Evolutionary conservation across 257 asterid species (phyloP).

Genomic region (Rauvolfia tetraphylla): DNA sequence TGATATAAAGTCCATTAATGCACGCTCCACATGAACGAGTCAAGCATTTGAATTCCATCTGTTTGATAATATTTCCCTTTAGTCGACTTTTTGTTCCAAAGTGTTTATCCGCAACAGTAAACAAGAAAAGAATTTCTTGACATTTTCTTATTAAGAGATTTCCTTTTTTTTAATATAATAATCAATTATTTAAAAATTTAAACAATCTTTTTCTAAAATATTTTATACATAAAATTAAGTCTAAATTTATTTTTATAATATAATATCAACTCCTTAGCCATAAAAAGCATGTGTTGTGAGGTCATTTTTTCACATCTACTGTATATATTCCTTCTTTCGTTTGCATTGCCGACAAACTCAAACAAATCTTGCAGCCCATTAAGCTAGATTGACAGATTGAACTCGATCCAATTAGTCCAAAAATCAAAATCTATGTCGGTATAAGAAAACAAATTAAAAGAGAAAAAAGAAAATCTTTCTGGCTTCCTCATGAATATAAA

Average conservation of each 20-base stretch:
- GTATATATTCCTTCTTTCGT: conserved; percentile 3
- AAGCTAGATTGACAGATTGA: background rate
- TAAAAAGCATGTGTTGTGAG: no score
- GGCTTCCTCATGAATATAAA: background rate
- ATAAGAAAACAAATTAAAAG: conserved; percentile 12
- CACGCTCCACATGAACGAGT: conserved; percentile 12
- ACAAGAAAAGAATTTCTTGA: no score
- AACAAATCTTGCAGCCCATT: background rate
- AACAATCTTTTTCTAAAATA: no score
- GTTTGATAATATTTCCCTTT: background rate
- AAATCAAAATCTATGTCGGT: conserved; percentile 12
- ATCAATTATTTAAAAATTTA: no score
- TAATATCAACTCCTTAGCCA: no score
- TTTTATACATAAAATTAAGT: no score
- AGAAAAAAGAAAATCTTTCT: background rate
- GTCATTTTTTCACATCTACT: no score
- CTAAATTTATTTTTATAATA: no score
- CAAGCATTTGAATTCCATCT: conserved; percentile 1
- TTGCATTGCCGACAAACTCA: background rate
- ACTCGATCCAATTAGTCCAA: background rate
- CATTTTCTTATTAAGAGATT: no score
- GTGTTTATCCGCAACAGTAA: background rate
- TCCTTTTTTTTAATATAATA: no score
- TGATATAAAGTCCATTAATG: background rate
- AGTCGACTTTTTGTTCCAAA: conserved; percentile 1